These are phyloP conservation scores for Kluyveromyces lactis DNA, from an alignment of 805 yeast genomes.

Conservation along the genomic window DNA sequence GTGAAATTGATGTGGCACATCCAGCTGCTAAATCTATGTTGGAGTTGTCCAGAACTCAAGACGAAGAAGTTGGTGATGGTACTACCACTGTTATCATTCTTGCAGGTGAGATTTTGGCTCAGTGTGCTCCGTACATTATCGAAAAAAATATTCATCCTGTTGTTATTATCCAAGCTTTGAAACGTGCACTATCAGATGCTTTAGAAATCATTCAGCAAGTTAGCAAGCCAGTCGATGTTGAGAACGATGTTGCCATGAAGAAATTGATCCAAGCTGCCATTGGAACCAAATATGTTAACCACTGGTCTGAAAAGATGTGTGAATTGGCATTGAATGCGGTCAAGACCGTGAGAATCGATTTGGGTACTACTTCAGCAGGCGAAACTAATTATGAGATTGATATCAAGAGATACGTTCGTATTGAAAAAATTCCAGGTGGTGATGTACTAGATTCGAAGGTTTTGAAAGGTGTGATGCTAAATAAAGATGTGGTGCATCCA, in stretches of 20 bases:
- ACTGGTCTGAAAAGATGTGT: conserved; percentile 92
- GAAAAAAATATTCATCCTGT: conserved; percentile 97
- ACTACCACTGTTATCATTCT: conserved; percentile 94
- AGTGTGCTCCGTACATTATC: conserved; percentile 78
- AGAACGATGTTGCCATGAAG: conserved; percentile 80
- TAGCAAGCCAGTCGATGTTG: conserved; percentile 73
- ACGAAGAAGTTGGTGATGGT: conserved; percentile 98
- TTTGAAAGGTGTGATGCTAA: conserved; percentile 83
- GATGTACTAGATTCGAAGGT: conserved; percentile 86
- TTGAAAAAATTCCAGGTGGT: conserved; percentile 97
- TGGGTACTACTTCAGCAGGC: conserved; percentile 36
- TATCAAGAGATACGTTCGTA: conserved; percentile 82
- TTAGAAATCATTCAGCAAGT: conserved; percentile 77
- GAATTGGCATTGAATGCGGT: conserved; percentile 81
- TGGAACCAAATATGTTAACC: conserved; percentile 88
- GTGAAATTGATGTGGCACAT: conserved; percentile 96
- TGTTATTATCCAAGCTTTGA: conserved; percentile 87
- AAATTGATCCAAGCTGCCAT: conserved; percentile 82
- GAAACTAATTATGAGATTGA: conserved; percentile 72
- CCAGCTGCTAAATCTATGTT: conserved; percentile 99
- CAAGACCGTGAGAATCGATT: conserved; percentile 61
- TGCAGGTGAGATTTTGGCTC: conserved; percentile 96
- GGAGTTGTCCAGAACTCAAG: conserved; percentile 93
- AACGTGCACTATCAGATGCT: conserved; percentile 85
- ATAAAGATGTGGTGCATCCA: conserved; percentile 98